phyloP scores from a whole-genome alignment of 176 grass and related monocot genomes.

The Raddia distichophylla region DNA sequence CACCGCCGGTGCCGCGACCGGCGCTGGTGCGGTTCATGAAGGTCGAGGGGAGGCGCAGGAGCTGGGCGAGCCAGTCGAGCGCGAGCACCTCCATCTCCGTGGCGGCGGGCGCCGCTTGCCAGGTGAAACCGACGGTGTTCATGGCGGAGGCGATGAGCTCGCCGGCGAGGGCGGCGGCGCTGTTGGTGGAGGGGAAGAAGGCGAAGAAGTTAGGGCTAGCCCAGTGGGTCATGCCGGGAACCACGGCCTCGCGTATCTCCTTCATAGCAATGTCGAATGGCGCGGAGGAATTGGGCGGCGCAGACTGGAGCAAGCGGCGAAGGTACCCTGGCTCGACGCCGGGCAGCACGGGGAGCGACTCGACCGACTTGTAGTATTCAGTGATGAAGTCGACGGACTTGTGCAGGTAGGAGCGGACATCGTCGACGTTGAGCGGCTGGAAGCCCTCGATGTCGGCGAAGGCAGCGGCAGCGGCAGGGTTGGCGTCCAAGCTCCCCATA shows the following conservation, averaged over 20 bases:
- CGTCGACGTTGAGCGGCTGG: conserved; percentile 44
- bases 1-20: conserved; percentile 25
- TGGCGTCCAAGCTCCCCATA: conserved; percentile 46
- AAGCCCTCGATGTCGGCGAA: neutral
- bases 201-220: conserved; percentile 71
- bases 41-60: conserved; percentile 23
- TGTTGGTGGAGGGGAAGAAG: conserved; percentile 57
- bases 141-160: conserved; percentile 66
- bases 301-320: neutral
- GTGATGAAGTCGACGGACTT: conserved; percentile 55
- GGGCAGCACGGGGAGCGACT: conserved; percentile 33
- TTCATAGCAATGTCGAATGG: conserved; percentile 44
- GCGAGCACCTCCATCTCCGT: conserved; percentile 61
- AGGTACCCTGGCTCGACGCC: conserved; percentile 43
- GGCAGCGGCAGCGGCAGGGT: neutral
- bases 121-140: conserved; percentile 65
- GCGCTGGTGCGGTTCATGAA: conserved; percentile 23
- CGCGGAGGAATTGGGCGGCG: neutral
- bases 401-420: conserved; percentile 48
- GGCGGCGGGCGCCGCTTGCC: conserved; percentile 45
- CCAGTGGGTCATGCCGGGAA: conserved; percentile 63
- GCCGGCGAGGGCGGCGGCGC: conserved; percentile 50
- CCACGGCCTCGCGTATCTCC: conserved; percentile 34
- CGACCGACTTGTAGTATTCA: conserved; percentile 56
- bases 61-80: conserved; percentile 60